Percentiles rank a stretch among this genome's conserved stretches.
Conservation (phyloP, 495 filamentous ascomycete genomes). For the Aspergillus conjunctus region DNA sequence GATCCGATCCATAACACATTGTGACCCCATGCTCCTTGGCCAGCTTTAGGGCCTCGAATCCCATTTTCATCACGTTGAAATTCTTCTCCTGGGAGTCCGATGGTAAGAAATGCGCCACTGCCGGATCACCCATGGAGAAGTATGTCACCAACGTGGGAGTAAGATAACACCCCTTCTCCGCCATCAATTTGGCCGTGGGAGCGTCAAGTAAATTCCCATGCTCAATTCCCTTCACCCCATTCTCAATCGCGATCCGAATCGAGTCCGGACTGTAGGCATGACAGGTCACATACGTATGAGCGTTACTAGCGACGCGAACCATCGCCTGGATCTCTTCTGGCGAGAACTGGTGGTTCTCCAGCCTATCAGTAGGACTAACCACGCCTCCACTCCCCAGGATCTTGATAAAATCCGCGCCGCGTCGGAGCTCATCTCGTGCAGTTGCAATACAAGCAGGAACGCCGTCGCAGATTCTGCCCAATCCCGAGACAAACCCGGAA, state of each 20-base stretch:
- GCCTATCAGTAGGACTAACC: conserved; percentile 50
- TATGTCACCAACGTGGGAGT: conserved; percentile 59
- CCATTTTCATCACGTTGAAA: conserved; percentile 44
- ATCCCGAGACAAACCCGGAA: conserved; percentile 34
- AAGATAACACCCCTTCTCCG: conserved; percentile 46
- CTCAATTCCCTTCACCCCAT: conserved; percentile 58
- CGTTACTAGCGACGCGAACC: conserved; percentile 44
- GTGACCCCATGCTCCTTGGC: conserved; percentile 49
- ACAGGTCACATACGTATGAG: conserved; percentile 55
- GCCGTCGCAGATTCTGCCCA: conserved; percentile 52
- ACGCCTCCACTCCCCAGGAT: conserved; percentile 60
- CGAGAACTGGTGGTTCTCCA: conserved; percentile 56
- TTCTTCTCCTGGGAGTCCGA: conserved; percentile 47
- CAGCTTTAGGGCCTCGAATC: conserved; percentile 47
- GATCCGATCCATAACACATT: conserved; percentile 59
- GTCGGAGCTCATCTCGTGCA: conserved; percentile 54
- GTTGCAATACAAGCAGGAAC: conserved; percentile 52
- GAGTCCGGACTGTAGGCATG: conserved; percentile 56
- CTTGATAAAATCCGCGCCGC: conserved; percentile 59
- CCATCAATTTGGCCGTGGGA: conserved; percentile 51
- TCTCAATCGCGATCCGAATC: conserved; percentile 55
- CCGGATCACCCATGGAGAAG: conserved; percentile 45
- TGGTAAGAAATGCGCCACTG: conserved; percentile 46
- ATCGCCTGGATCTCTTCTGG: conserved; percentile 55
- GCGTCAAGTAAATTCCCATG: conserved; percentile 57